phyloP scores from a whole-genome alignment of 1,284 basidiomycete species.

The Golubevia pallescens region DNA sequence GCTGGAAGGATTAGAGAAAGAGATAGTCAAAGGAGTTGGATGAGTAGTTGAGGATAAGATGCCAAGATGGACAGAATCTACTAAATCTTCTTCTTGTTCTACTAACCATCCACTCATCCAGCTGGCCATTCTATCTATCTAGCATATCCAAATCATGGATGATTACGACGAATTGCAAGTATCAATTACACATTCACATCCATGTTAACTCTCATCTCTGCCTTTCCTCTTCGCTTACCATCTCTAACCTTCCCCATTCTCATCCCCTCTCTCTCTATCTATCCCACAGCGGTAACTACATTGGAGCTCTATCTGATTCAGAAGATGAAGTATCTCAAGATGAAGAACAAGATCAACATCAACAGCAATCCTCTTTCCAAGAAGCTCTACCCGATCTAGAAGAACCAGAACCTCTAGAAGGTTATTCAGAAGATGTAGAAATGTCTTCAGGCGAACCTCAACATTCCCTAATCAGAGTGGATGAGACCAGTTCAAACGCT shows the following conservation, averaged over 20 bases:
- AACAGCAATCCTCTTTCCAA: background rate
- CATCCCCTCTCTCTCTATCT: background rate
- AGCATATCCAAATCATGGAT: slow-evolving; percentile 25
- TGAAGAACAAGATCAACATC: slow-evolving; percentile 8
- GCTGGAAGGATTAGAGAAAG: background rate
- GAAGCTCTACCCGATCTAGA: slow-evolving; percentile 15
- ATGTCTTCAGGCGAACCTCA: slow-evolving; percentile 10
- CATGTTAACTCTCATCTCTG: background rate
- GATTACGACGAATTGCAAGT: slow-evolving; percentile 59
- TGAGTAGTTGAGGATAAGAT: background rate
- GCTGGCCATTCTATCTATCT: background rate
- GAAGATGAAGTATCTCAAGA: slow-evolving; percentile 29
- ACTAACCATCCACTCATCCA: background rate
- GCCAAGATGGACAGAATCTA: no score
- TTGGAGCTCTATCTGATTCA: slow-evolving; percentile 59
- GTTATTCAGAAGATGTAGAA: slow-evolving; percentile 26
- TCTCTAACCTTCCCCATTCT: background rate
- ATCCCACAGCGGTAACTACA: slow-evolving; percentile 51
- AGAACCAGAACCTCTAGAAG: slow-evolving; percentile 26
- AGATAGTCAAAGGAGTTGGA: background rate
- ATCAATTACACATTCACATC: background rate
- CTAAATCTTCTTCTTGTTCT: background rate
- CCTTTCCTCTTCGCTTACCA: background rate
- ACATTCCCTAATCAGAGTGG: slow-evolving; percentile 46
- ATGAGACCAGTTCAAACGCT: slow-evolving; percentile 49